Evolutionary conservation across 208 protist genomes (phyloP).

Genomic region (Acanthamoeba sp.): DNA sequence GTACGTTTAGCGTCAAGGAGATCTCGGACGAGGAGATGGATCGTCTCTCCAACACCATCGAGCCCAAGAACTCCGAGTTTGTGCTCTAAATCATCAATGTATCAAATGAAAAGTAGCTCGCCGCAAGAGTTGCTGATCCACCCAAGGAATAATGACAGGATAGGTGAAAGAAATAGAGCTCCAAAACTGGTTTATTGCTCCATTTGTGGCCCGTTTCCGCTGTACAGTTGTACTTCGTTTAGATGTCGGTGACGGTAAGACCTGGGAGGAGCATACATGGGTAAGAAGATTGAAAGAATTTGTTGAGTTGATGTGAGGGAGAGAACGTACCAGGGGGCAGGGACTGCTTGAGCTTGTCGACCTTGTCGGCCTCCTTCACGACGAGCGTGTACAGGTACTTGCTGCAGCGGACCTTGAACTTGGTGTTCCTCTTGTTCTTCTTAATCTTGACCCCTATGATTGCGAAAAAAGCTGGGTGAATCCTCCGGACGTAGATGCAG

Average conservation of each 20-base stretch:
- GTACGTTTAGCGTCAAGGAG: background rate
- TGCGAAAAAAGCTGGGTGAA: background rate
- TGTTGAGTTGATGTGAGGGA: background rate
- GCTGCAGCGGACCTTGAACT: conserved; percentile 90
- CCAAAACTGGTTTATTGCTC: conserved; percentile 4
- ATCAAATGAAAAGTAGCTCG: conserved; percentile 13
- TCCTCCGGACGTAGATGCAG: background rate
- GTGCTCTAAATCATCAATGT: background rate
- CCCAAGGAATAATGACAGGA: background rate
- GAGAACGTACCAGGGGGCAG: conserved; percentile 83
- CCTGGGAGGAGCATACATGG: background rate
- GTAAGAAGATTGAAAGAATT: background rate
- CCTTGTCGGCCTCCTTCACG: conserved; percentile 87
- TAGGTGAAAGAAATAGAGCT: background rate
- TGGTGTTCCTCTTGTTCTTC: conserved; percentile 86
- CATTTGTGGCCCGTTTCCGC: conserved; percentile 1
- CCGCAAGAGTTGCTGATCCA: background rate
- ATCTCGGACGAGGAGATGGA: conserved; percentile 61
- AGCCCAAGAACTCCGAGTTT: conserved; percentile 39
- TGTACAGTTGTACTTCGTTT: conserved; percentile 56
- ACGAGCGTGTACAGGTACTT: conserved; percentile 88
- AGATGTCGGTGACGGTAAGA: conserved; percentile 60
- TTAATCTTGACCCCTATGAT: conserved; percentile 86
- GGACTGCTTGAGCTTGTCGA: conserved; percentile 88
- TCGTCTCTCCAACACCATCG: background rate